A percentile compares a stretch with the other conserved stretches of the same genome.
These are phyloP conservation scores for Pezicula radicicola DNA, from an alignment of 2,329 filamentous ascomycete species.

Conservation along the genomic window DNA sequence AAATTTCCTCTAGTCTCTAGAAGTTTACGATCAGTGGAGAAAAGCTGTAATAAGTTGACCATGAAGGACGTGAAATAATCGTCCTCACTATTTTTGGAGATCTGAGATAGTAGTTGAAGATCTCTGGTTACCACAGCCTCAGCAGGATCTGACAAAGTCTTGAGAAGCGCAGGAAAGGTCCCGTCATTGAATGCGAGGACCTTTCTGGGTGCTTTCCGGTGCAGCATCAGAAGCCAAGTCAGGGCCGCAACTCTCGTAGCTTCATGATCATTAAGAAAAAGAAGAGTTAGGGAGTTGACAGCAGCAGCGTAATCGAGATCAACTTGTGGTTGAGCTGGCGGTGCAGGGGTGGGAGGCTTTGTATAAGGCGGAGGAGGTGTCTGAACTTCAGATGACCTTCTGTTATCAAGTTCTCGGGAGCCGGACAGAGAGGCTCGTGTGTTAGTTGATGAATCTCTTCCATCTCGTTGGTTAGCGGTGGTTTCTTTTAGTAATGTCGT, in stretches of 20 bases:
- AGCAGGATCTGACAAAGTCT: conserved; percentile 92
- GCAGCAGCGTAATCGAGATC: conserved; percentile 96
- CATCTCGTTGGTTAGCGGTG: conserved; percentile 22
- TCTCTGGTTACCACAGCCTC: conserved; percentile 96
- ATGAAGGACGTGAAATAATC: conserved; percentile 98
- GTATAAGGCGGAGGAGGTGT: conserved; percentile 39
- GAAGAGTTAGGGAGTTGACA: conserved; percentile 85
- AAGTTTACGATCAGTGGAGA: conserved; percentile 88
- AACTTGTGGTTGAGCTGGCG: conserved; percentile 47
- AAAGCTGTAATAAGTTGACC: conserved; percentile 92
- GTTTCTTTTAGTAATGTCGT: conserved; percentile 33
- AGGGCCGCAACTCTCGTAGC: conserved; percentile 90
- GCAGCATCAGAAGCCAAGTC: conserved; percentile 96
- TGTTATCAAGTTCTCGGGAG: conserved; percentile 48
- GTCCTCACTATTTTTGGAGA: conserved; percentile 94
- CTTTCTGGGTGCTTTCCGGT: conserved; percentile 89
- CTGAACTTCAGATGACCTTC: conserved; percentile 48
- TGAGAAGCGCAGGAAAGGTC: conserved; percentile 91
- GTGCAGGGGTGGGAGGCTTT: conserved; percentile 25
- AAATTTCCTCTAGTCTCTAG: conserved; percentile 92
- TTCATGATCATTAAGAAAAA: conserved; percentile 96
- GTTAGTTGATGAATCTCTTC: conserved; percentile 27
- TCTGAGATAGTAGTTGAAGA: conserved; percentile 88
- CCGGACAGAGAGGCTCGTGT: conserved; percentile 34
- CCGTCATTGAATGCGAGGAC: conserved; percentile 95